Conservation (phyloP, 768 basidiomycete genomes). For the Trametes elegans region DNA sequence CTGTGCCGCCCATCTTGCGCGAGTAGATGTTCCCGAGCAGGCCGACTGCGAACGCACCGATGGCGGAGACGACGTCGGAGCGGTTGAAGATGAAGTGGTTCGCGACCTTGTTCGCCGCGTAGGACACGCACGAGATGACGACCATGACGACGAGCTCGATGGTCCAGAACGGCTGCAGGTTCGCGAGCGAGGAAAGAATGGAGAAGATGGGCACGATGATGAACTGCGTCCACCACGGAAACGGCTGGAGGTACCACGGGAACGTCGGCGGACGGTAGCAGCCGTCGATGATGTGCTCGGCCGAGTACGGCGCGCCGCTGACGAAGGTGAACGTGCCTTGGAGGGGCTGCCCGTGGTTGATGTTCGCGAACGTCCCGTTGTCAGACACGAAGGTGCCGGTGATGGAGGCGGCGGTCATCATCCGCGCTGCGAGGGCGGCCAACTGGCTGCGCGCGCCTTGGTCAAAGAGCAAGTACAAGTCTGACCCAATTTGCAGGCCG, state of each 20-base stretch:
- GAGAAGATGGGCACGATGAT: constrained; percentile 78
- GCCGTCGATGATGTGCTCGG: constrained; percentile 53
- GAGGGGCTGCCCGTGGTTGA: constrained; percentile 41
- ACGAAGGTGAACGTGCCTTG: constrained; percentile 68
- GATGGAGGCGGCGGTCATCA: constrained; percentile 49
- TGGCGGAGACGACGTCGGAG: constrained; percentile 80
- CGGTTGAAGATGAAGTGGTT: constrained; percentile 85
- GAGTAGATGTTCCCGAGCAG: constrained; percentile 80
- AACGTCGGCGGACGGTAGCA: constrained; percentile 67
- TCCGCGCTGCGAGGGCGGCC: constrained; percentile 48
- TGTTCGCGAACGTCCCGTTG: constrained; percentile 40
- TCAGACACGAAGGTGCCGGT: constrained; percentile 70
- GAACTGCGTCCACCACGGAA: constrained; percentile 76
- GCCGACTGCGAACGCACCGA: constrained; percentile 82
- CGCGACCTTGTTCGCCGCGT: constrained; percentile 77
- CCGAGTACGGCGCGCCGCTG: constrained; percentile 44
- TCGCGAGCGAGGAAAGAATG: constrained; percentile 66
- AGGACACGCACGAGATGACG: constrained; percentile 75
- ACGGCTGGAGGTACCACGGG: constrained; percentile 79
- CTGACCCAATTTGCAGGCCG: constrained; percentile 81
- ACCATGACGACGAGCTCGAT: constrained; percentile 81
- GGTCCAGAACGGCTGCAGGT: constrained; percentile 73
- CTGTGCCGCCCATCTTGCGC: constrained; percentile 78
- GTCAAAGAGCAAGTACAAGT: constrained; percentile 75
- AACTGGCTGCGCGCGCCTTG: constrained; percentile 50